Percentiles rank a stretch among this genome's conserved stretches.
Conservation (phyloP, 345 rosid species). For the Eucalyptus virginea region DNA sequence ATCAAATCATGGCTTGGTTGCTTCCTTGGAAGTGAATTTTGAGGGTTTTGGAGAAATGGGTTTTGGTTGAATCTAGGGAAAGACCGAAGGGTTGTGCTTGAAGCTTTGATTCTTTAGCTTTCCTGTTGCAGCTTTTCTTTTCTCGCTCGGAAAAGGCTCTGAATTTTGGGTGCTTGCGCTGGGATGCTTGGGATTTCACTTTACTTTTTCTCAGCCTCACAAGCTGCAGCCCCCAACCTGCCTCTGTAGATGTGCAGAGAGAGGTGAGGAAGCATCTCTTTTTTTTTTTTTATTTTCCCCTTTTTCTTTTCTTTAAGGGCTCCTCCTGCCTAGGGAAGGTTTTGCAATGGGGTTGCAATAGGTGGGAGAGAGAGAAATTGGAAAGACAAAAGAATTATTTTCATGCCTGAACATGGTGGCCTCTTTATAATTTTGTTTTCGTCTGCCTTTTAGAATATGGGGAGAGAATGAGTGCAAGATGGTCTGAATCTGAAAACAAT, state of each 20-base stretch:
- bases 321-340: background rate
- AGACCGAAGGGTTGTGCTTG: background rate
- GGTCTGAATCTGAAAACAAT: background rate
- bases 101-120: background rate
- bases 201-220: background rate
- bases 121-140: background rate
- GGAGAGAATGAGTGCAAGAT: background rate
- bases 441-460: background rate
- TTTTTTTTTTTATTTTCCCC: background rate
- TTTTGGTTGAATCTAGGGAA: background rate
- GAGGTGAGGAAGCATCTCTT: background rate
- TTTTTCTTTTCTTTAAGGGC: background rate
- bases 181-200: background rate
- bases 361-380: background rate
- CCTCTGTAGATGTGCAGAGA: background rate
- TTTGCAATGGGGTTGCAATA: background rate
- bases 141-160: background rate
- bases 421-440: background rate
- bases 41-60: slow-evolving; percentile 6
- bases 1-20: slow-evolving; percentile 40
- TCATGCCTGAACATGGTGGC: background rate
- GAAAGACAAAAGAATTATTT: background rate
- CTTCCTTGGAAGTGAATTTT: background rate
- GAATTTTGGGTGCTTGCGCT: background rate
- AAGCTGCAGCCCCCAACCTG: background rate